These are phyloP conservation scores for Hyparrhenia diplandra DNA, from an alignment of 176 grass and related monocot species.

Conservation along the genomic window DNA sequence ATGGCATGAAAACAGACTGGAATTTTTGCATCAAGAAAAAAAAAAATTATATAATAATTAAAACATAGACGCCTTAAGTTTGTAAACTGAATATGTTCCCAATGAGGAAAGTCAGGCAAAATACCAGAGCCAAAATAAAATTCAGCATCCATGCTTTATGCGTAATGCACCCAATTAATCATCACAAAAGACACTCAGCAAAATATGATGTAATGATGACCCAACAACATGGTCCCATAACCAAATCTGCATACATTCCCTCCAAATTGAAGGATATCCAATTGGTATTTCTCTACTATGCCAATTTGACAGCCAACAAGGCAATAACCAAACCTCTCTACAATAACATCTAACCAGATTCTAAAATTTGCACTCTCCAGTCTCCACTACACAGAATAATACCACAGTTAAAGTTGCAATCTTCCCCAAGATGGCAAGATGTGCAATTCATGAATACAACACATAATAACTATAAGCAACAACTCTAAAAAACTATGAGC, in stretches of 20 bases:
- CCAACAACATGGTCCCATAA: neutral
- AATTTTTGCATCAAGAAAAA: neutral
- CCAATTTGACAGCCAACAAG: neutral
- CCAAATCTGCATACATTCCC: conserved; percentile 1
- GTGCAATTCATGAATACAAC: neutral
- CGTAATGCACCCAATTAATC: neutral
- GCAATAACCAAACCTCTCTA: neutral
- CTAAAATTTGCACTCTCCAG: too few species aligned
- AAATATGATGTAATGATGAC: neutral
- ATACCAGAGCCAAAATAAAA: neutral
- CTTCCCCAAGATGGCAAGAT: too few species aligned
- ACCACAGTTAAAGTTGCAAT: too few species aligned
- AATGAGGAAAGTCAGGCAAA: too few species aligned
- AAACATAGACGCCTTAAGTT: neutral
- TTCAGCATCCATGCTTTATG: neutral
- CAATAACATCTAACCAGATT: neutral
- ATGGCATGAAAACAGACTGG: neutral
- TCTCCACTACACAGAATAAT: too few species aligned
- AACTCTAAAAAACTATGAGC: neutral
- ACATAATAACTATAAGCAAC: neutral
- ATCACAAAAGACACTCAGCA: neutral
- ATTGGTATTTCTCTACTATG: neutral
- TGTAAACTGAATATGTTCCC: neutral
- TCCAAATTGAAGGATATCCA: neutral
- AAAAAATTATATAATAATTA: neutral